Evolutionary conservation across 2,329 filamentous ascomycete genomes (phyloP).

Genomic region (Lasiodiplodia sp.): DNA sequence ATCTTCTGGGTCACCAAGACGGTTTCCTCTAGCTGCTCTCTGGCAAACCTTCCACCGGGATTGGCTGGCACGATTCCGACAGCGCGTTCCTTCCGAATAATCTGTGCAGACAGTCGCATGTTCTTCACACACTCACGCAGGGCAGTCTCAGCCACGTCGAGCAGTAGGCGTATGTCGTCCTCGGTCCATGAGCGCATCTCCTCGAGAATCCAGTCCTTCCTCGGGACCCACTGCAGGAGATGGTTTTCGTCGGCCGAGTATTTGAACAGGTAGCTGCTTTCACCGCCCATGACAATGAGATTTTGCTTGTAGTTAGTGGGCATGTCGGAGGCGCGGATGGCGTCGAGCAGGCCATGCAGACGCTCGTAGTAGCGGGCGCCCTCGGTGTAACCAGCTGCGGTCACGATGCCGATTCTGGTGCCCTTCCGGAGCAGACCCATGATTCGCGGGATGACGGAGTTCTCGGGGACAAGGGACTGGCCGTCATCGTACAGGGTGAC

Average conservation of each 20-base stretch:
- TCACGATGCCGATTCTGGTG: constrained; percentile 92
- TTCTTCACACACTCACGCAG: constrained; percentile 81
- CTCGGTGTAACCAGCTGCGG: constrained; percentile 92
- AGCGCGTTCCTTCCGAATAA: constrained; percentile 84
- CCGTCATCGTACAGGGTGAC: constrained; percentile 91
- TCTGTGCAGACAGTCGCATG: constrained; percentile 77
- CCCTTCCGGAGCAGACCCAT: constrained; percentile 76
- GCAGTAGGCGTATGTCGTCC: constrained; percentile 76
- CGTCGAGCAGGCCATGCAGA: constrained; percentile 84
- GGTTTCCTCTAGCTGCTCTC: constrained; percentile 93
- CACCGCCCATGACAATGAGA: constrained; percentile 91
- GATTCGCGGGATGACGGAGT: constrained; percentile 76
- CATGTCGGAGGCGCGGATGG: constrained; percentile 71
- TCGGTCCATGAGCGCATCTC: constrained; percentile 83
- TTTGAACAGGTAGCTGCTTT: constrained; percentile 93
- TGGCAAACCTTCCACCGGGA: constrained; percentile 72
- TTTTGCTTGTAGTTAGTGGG: constrained; percentile 74
- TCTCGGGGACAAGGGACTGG: constrained; percentile 75
- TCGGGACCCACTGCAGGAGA: constrained; percentile 71
- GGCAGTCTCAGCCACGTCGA: constrained; percentile 87
- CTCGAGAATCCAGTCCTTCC: constrained; percentile 74
- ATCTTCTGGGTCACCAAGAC: constrained; percentile 94
- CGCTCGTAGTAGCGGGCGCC: constrained; percentile 85
- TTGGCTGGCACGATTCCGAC: constrained; percentile 64
- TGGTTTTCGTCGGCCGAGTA: constrained; percentile 66